Evolutionary conservation across 495 filamentous ascomycete genomes (phyloP), one percentile per base, ranked within the genome.

Genomic region (Xylaria longipes): DNA sequence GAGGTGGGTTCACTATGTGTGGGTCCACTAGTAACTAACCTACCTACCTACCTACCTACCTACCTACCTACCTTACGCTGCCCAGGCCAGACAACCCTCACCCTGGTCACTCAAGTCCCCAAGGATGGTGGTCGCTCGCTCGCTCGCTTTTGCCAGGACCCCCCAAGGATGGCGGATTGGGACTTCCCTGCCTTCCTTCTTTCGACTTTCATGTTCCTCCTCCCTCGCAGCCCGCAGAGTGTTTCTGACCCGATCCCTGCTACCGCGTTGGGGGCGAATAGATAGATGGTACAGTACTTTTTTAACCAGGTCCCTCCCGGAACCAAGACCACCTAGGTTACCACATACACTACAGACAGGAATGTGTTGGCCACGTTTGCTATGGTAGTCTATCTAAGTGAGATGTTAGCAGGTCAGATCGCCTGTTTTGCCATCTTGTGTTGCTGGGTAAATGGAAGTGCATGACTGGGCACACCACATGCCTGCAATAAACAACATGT

Each of bases 381-480:
- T 4, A 56, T 17, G 27, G 9, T 6, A 60, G 22, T 60, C 57
- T 60, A 39, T 60, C 57, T 60, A 35, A 60, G 29, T 60, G 57
- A 60, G 57, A 60, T 60, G 31, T 29, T n/a, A 20, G 56, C 31
- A 46, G 61, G 22, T 43, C 52, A 68, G 50, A 68, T 31, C 66
- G 39, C 48, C 27, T 54, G 64, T 52, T 48, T 41, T 39, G 57
- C 46, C 15, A 17, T 52, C 0, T 41, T 37, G 43, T 52, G 31
- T 50, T 70, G 68, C 68, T 56, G 41, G 46, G 31, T 56, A 64
- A 56, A 67, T 56, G 33, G 29, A 67, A 64, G 43, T 46, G 37
- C 68, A 56, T 48, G 43, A 50, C 45, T 39, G 41, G 61, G 17
- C 57, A 46, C 29, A 69, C 11, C 25, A 69, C 4, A 64, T 45